Evolutionary conservation across 768 basidiomycete genomes (phyloP).

Genomic region (Suillus brevipes): DNA sequence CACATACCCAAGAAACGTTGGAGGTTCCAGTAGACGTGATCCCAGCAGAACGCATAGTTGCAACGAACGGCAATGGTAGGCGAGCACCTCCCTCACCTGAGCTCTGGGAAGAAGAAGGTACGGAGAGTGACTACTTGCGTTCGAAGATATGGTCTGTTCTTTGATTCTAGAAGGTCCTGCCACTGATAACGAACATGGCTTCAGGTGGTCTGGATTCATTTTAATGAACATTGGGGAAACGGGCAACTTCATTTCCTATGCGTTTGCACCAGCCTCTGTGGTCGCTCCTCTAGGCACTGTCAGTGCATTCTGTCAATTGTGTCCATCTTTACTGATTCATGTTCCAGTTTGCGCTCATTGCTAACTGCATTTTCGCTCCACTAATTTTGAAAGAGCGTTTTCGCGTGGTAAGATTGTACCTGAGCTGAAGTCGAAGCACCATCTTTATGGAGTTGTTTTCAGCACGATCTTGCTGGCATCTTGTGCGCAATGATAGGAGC

Average conservation of each 20-base stretch:
- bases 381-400: slow-evolving; percentile 82
- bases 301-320: slow-evolving; percentile 28
- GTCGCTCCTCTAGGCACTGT: slow-evolving; percentile 97
- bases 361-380: slow-evolving; percentile 94
- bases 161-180: background rate
- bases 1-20: slow-evolving; percentile 7
- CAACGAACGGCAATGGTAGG: slow-evolving; percentile 21
- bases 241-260: slow-evolving; percentile 90
- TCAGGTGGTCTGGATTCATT: slow-evolving; percentile 86
- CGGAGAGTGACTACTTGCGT: slow-evolving; percentile 76
- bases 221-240: slow-evolving; percentile 91
- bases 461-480: slow-evolving; percentile 82
- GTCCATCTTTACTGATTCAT: background rate
- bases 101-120: slow-evolving; percentile 34
- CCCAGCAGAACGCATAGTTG: slow-evolving; percentile 35
- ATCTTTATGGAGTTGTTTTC: slow-evolving; percentile 15
- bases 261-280: slow-evolving; percentile 86
- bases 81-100: slow-evolving; percentile 17
- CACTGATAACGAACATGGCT: slow-evolving; percentile 6
- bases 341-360: slow-evolving; percentile 83
- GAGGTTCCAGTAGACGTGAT: slow-evolving; percentile 43
- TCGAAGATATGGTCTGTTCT: slow-evolving; percentile 76
- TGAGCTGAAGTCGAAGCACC: slow-evolving; percentile 7
- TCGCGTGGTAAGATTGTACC: slow-evolving; percentile 53
- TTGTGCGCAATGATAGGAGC: slow-evolving; percentile 83